These are phyloP conservation scores for Abrus precatorius DNA, from an alignment of 306 rosid genomes.

Conservation along the genomic window DNA sequence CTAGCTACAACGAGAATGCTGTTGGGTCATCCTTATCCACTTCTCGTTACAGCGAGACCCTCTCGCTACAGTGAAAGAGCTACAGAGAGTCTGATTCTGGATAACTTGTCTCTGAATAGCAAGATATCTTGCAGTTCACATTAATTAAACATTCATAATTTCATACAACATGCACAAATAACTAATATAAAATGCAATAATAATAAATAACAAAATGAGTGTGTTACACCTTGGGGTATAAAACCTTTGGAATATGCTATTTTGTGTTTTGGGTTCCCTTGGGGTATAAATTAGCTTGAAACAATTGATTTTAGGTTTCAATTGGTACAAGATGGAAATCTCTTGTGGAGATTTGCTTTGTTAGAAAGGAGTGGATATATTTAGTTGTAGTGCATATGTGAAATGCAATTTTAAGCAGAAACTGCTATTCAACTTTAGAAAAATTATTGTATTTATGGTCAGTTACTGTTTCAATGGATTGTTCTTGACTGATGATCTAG, in stretches of 20 bases:
- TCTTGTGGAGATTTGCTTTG: constrained; percentile 38
- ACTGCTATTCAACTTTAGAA: constrained; percentile 19
- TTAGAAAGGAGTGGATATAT: constrained; percentile 27
- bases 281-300: constrained; percentile 2
- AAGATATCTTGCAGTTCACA: no score
- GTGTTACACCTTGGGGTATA: background rate
- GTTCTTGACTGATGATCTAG: constrained; percentile 29
- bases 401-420: constrained; percentile 23
- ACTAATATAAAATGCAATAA: no score
- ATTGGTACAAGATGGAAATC: constrained; percentile 28
- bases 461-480: constrained; percentile 31
- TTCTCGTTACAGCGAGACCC: no score
- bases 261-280: background rate
- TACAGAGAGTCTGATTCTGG: no score
- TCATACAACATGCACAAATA: no score
- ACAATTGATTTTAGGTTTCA: constrained; percentile 12
- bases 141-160: no score
- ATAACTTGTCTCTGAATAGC: no score
- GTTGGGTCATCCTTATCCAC: no score
- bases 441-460: background rate
- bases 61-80: no score
- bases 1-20: no score
- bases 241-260: constrained; percentile 10
- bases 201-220: no score
- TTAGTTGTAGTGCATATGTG: constrained; percentile 23